phyloP scores from a whole-genome alignment of 225 moss, liverwort and hornwort genomes.

The Pseudoscleropodium purum region DNA sequence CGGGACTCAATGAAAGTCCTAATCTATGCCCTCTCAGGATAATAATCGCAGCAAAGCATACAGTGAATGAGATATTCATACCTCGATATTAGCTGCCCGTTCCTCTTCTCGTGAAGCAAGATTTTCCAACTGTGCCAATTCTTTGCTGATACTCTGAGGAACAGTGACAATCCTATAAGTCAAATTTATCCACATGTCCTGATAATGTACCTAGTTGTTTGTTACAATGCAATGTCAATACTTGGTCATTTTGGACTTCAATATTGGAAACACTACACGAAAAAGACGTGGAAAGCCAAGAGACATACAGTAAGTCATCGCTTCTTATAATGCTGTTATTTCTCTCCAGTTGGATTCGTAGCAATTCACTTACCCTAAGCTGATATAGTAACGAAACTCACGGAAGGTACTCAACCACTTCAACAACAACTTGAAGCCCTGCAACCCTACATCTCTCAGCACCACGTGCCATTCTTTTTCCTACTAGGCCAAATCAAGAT shows the following conservation, averaged over 20 bases:
- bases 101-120: conserved; percentile 36
- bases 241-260: background rate
- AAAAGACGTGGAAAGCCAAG: background rate
- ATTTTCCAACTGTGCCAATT: conserved; percentile 4
- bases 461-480: background rate
- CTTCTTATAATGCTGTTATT: background rate
- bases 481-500: background rate
- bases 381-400: too few species aligned
- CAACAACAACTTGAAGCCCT: background rate
- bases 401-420: background rate
- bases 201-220: background rate
- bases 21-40: background rate
- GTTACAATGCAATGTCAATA: background rate
- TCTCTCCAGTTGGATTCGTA: background rate
- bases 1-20: background rate
- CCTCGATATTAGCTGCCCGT: conserved; percentile 40
- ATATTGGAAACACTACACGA: background rate
- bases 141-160: conserved; percentile 14
- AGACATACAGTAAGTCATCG: background rate
- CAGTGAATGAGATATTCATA: background rate
- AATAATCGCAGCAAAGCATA: background rate
- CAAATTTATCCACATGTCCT: background rate
- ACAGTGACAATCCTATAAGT: background rate
- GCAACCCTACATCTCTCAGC: background rate
- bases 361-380: background rate